Evolutionary conservation across 1,284 basidiomycete species (phyloP), one percentile per base, ranked within the genome.

Genomic region (Xerocomus nothofagi): DNA sequence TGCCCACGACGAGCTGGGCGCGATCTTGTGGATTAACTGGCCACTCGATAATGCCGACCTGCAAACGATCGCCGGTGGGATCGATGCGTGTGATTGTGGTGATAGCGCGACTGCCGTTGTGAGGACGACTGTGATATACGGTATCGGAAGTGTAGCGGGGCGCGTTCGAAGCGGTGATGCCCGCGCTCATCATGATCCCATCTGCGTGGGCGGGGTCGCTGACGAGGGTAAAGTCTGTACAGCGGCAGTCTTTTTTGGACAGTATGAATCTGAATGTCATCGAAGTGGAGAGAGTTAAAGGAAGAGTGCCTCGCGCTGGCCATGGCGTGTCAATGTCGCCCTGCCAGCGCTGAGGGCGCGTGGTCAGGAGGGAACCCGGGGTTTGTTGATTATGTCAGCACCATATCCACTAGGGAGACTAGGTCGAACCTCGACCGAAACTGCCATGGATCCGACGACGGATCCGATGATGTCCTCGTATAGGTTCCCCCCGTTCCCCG

Each of bases 401-500:
- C 20, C 15, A 6, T n/a, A 6, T 34, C 15, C 29, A 15, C 0
- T n/a, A 6, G 10, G 37, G 15, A 24, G 9, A 12, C 29, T 0
- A n/a, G n/a, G n/a, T n/a, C n/a, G n/a, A n/a, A n/a, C n/a, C n/a
- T n/a, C n/a, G n/a, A n/a, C n/a, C n/a, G n/a, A n/a, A n/a, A n/a
- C n/a, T n/a, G n/a, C n/a, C n/a, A n/a, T n/a, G n/a, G n/a, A n/a
- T n/a, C n/a, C n/a, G n/a, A n/a, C n/a, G n/a, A n/a, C n/a, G n/a
- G n/a, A n/a, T n/a, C n/a, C n/a, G n/a, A 17, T 15, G 34, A 53
- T 41, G 30, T 9, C 38, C 9, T 9, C 39, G 14, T 39, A 33
- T n/a, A 40, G 2, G 8, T 79, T 74, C 50, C 78, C 78, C 2
- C 78, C 79, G 0, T 81, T 79, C 58, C 77, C 78, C 3, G 26